Evolutionary conservation across 2,329 filamentous ascomycete genomes (phyloP).

Genomic region (Fusarium sp.): DNA sequence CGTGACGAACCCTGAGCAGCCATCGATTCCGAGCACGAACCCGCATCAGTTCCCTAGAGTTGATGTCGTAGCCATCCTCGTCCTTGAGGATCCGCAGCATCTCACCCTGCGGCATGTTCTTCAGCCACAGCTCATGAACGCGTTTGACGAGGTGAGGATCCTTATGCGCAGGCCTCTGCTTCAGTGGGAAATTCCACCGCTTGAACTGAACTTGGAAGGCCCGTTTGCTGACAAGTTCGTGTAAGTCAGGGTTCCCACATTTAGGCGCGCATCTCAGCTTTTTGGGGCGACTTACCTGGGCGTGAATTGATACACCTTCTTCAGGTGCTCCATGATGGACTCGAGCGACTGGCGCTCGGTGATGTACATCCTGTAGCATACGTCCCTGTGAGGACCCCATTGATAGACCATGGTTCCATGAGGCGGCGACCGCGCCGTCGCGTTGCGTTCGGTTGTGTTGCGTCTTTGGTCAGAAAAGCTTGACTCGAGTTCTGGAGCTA

Average conservation of each 20-base stretch:
- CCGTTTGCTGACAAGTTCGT: conserved; percentile 65
- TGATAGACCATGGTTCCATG: conserved; percentile 55
- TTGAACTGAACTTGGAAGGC: conserved; percentile 79
- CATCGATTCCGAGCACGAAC: conserved; percentile 73
- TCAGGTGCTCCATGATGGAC: conserved; percentile 77
- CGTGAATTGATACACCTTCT: conserved; percentile 68
- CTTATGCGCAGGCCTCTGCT: conserved; percentile 75
- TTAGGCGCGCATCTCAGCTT: background rate
- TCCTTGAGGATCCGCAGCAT: conserved; percentile 74
- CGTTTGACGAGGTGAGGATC: conserved; percentile 71
- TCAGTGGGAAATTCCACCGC: conserved; percentile 79
- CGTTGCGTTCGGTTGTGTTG: conserved; percentile 4
- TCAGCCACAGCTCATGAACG: conserved; percentile 79
- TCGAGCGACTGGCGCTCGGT: conserved; percentile 75
- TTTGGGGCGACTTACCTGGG: conserved; percentile 58
- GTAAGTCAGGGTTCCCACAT: conserved; percentile 13
- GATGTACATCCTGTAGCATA: conserved; percentile 71
- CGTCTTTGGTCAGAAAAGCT: conserved; percentile 42
- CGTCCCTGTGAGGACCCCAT: conserved; percentile 55
- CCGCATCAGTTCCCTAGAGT: conserved; percentile 72
- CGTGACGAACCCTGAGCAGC: conserved; percentile 68
- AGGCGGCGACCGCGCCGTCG: conserved; percentile 16
- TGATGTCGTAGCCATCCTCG: conserved; percentile 75
- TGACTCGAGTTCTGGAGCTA: conserved; percentile 25
- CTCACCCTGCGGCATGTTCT: conserved; percentile 73